Base-by-base conservation (phyloP, 2,329 filamentous ascomycete species). In the Westerdykella ornata region DNA sequence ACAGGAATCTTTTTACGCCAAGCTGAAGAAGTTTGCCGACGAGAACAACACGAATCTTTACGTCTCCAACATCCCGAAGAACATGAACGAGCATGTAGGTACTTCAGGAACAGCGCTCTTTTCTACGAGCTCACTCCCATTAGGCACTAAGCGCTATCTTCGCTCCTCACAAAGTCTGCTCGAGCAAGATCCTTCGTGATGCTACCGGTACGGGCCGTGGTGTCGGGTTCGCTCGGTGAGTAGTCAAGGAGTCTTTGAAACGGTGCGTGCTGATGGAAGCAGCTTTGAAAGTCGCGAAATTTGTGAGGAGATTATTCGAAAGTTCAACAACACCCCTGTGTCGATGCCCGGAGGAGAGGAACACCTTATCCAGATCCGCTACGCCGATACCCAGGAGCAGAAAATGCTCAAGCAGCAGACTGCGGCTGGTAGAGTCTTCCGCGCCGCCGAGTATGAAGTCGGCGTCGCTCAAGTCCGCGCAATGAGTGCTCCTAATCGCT, bases 401-500 rank as follows among this genome's bases (percentile, higher is more conserved):
- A 98, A 98, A 73, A 81, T 92, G 62, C 76, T 98, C 54, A 98
- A 98, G 76, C 85, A 92, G 50, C 85, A 96, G 63, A 97, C 90
- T 32, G 88, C 92, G 22, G 88, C 95, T 64, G 87, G 89, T 43
- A 88, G 92, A 46, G 88, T 94, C 60, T 97, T 95, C 71, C 87
- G 92, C 45, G 92, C 90, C 44, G 92, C 92, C 43, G 92, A 97
- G 72, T 97, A 97, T 70, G 71, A 72, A 44, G 62, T 65, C 42
- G 66, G 66, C 45, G 66, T 68, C 45, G 59, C 60, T 38, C 63
- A 67, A 44, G 63, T 62, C 54, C 59, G 63, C 45, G 64, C 53
- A 17, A 49, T 58, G 46, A 54, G 53, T 17, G 48, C 39, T 38
- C 59, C 61, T 17, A 60, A 65, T 30, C 60, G 60, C 29, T 63